Conservation (phyloP, 176 grass and related monocot species). For the Alopecurus myosuroides region DNA sequence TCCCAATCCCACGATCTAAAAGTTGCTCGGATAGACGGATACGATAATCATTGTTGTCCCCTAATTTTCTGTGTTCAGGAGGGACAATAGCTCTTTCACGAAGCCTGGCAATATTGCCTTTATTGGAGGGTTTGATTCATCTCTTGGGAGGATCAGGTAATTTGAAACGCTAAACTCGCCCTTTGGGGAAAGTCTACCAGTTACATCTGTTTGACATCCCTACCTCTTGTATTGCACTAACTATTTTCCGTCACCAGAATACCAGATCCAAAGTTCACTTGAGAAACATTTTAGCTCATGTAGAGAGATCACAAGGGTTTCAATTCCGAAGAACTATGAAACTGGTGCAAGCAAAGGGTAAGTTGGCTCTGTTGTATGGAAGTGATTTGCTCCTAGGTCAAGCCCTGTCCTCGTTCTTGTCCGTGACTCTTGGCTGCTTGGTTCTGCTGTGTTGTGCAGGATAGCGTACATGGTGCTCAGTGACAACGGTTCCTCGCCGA, state of each 20-base stretch:
- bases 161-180: neutral
- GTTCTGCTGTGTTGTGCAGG: constrained; percentile 24
- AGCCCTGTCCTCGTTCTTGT: neutral
- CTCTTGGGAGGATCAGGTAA: constrained; percentile 50
- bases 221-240: neutral
- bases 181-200: neutral
- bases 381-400: neutral
- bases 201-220: too few species aligned
- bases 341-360: constrained; percentile 52
- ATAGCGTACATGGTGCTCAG: constrained; percentile 70
- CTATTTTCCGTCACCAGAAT: constrained; percentile 23
- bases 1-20: neutral
- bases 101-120: constrained; percentile 45
- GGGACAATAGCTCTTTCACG: constrained; percentile 48
- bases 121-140: constrained; percentile 61
- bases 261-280: constrained; percentile 51
- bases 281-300: constrained; percentile 61
- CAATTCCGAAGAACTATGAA: constrained; percentile 68
- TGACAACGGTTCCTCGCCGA: constrained; percentile 28
- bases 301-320: constrained; percentile 49
- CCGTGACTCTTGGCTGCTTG: neutral
- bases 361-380: constrained; percentile 8
- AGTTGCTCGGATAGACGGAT: neutral
- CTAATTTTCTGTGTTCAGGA: constrained; percentile 35
- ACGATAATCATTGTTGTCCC: neutral